A percentile compares a stretch with the other conserved stretches of the same genome.
phyloP scores from a whole-genome alignment of 2,329 filamentous ascomycete species.

The Xylariomycetidae sp. region DNA sequence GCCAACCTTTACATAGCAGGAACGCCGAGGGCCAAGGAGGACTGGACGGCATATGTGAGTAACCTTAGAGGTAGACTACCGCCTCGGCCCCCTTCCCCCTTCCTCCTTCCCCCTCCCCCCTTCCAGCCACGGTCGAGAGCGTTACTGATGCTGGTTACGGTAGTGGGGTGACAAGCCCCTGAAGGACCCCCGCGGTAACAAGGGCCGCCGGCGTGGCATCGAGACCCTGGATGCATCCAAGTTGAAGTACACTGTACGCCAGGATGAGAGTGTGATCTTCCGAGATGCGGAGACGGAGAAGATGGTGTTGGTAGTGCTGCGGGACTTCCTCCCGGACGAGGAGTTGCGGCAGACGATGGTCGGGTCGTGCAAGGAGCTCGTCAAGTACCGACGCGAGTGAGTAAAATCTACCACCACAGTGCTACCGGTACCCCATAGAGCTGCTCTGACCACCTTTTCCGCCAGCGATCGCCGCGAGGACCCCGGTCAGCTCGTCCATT shows the following conservation, averaged over 20 bases:
- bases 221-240: conserved; percentile 5
- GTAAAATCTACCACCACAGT: background rate
- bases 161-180: conserved; percentile 7
- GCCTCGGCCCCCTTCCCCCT: no score
- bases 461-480: conserved; percentile 5
- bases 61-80: no score
- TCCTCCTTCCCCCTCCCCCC: no score
- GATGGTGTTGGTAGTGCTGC: conserved; percentile 14
- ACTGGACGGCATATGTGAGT: conserved; percentile 8
- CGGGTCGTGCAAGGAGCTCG: conserved; percentile 9
- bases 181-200: conserved; percentile 6
- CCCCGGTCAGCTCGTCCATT: conserved; percentile 8
- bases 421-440: no score
- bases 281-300: conserved; percentile 15
- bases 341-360: conserved; percentile 9
- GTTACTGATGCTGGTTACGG: background rate
- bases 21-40: conserved; percentile 5
- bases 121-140: no score
- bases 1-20: conserved; percentile 4
- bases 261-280: conserved; percentile 18
- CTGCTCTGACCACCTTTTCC: no score
- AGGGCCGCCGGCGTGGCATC: conserved; percentile 6
- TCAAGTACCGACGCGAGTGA: no score
- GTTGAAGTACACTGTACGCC: conserved; percentile 11
- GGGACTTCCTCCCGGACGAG: conserved; percentile 14